phyloP scores from a whole-genome alignment of 768 basidiomycete species.

The Tulasnella calospora region DNA sequence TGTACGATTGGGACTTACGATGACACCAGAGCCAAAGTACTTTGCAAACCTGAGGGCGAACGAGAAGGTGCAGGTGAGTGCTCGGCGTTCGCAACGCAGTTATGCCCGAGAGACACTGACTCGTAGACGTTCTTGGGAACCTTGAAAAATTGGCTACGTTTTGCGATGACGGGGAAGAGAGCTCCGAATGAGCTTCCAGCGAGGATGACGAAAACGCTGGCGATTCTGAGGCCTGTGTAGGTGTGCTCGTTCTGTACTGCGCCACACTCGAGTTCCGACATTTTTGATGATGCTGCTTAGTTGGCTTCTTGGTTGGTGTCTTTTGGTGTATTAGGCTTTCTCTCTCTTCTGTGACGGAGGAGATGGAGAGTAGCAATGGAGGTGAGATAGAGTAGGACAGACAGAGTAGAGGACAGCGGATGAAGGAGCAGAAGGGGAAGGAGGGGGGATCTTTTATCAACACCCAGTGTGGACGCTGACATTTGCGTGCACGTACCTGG shows the following conservation, averaged over 20 bases:
- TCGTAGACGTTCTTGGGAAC: constrained; percentile 64
- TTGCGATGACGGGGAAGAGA: constrained; percentile 65
- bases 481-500: not conserved
- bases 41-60: constrained; percentile 62
- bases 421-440: constrained; percentile 7
- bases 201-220: constrained; percentile 70
- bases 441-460: not conserved
- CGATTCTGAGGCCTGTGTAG: constrained; percentile 49
- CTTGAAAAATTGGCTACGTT: constrained; percentile 47
- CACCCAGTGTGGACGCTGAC: not conserved
- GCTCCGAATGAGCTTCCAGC: constrained; percentile 55
- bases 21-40: constrained; percentile 87
- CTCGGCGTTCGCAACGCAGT: not conserved
- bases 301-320: not conserved
- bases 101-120: constrained; percentile 41
- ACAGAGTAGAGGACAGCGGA: not conserved
- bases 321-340: not conserved
- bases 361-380: not conserved
- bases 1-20: constrained; percentile 46
- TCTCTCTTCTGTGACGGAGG: not conserved
- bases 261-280: constrained; percentile 24
- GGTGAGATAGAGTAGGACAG: not conserved
- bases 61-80: not conserved
- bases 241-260: constrained; percentile 20
- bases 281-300: not conserved